Evolutionary conservation across 768 basidiomycete species (phyloP), one percentile per base, ranked within the genome.

Genomic region (Kwoniella sp.): DNA sequence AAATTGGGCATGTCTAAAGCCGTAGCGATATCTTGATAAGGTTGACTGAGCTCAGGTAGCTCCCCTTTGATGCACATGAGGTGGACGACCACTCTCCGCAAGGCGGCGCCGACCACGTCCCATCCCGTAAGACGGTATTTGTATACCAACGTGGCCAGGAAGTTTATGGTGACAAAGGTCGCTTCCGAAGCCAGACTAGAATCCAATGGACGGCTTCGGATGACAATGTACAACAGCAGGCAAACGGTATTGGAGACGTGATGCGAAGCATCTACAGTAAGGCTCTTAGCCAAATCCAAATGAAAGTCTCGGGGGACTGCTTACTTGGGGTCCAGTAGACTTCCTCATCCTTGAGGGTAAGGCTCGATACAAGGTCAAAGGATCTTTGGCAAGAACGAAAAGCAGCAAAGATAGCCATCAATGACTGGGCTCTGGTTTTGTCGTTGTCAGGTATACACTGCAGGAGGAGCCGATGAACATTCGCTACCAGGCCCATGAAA

Each of bases 281-380:
- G 13, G 19, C 15, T 17, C 13, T 33, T 13, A 33, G 33, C 33
- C 5, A 33, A 5, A 13, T 33, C 33, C 33, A 33, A 33, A 33
- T 1, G 19, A 25, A 1, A 26, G 12, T 48, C 21, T 8, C 26
- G 29, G 22, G 2, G 2, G 24, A 19, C 12, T n/a, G 46, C 63
- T 46, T 24, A 65, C 63, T 58, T 30, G 56, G 63, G 50, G 57
- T 59, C 63, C 63, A 65, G 21, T 58, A 65, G 36, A 53, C 47
- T 24, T 58, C 49, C 29, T 51, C 51, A 26, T 65, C 63, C 29
- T 21, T 26, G 13, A 37, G 48, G 1, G 63, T 53, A 19, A 65
- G 51, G 21, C 40, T 53, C 57, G 48, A 48, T 6, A 65, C 25
- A 54, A 65, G 59, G 37, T 58, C 30, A 51, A 57, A 49, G 37